A percentile compares a stretch with the other conserved stretches of the same genome.
Conservation (phyloP, 2,329 filamentous ascomycete species). For the Fusarium solani-melongenae region DNA sequence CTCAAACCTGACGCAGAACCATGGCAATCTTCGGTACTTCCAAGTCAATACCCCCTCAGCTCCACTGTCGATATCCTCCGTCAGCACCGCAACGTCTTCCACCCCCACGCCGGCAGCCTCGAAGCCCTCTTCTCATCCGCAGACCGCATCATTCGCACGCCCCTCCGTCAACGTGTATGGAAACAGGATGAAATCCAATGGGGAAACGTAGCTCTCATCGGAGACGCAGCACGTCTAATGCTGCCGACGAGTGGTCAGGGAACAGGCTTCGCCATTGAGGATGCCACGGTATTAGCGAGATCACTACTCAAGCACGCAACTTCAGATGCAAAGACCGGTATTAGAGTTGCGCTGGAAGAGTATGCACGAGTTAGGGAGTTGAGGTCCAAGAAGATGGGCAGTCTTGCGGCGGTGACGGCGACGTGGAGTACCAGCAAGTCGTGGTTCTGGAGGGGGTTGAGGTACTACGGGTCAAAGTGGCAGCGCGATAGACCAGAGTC, state of each 20-base stretch:
- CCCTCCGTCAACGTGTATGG: conserved; percentile 40
- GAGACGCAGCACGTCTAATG: conserved; percentile 40
- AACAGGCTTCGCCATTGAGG: conserved; percentile 42
- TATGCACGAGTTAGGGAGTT: conserved; percentile 31
- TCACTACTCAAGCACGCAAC: conserved; percentile 24
- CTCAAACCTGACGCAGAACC: conserved; percentile 5
- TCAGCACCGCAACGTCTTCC: conserved; percentile 21
- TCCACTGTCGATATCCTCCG: conserved; percentile 22
- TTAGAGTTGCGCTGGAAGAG: conserved; percentile 27
- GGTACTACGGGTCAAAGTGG: conserved; percentile 32
- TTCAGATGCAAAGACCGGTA: background rate
- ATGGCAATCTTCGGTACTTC: conserved; percentile 27
- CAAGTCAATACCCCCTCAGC: conserved; percentile 20
- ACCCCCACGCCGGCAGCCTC: conserved; percentile 37
- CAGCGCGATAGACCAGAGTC: conserved; percentile 17
- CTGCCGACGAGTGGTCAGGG: conserved; percentile 42
- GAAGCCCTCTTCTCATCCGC: conserved; percentile 28
- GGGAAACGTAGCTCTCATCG: conserved; percentile 31
- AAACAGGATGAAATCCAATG: conserved; percentile 39
- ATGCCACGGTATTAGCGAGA: conserved; percentile 38
- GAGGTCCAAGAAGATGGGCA: conserved; percentile 39
- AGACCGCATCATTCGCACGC: conserved; percentile 41
- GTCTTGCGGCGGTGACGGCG: conserved; percentile 21
- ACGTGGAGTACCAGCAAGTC: conserved; percentile 23
- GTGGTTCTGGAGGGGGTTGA: conserved; percentile 29